These are phyloP conservation scores for Cetraspora pellucida DNA, from an alignment of 192 early-diverging fungal species.

Conservation along the genomic window DNA sequence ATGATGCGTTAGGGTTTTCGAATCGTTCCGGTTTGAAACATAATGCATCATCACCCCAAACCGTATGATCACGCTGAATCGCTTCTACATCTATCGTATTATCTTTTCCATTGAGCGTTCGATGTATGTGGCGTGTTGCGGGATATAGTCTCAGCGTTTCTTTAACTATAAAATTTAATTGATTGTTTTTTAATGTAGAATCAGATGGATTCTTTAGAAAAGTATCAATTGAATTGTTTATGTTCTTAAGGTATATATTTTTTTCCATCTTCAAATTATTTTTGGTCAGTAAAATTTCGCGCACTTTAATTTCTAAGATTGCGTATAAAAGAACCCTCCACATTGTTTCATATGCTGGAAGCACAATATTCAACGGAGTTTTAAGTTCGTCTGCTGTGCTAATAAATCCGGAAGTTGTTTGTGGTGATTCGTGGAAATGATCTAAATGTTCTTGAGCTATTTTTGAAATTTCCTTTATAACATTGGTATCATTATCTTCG, in stretches of 20 bases:
- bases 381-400: neutral
- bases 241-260: neutral
- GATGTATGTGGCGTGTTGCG: slow-evolving; percentile 6
- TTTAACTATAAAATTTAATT: neutral
- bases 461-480: neutral
- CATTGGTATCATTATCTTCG: neutral
- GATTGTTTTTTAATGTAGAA: neutral
- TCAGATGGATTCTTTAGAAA: slow-evolving; percentile 6
- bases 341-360: slow-evolving; percentile 25
- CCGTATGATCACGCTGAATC: slow-evolving; percentile 11
- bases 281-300: neutral
- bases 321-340: slow-evolving; percentile 8
- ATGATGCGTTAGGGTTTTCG: neutral
- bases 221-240: neutral
- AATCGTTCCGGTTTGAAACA: slow-evolving; percentile 3
- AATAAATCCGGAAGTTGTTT: neutral
- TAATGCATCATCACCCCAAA: neutral
- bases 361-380: slow-evolving; percentile 9
- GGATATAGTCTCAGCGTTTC: slow-evolving; percentile 18
- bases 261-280: neutral
- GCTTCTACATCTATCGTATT: neutral
- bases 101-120: neutral
- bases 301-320: slow-evolving; percentile 11
- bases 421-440: no score
- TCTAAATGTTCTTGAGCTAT: neutral